Percentiles rank a stretch among this genome's conserved stretches.
Conservation (phyloP, 2,329 filamentous ascomycete genomes). For the Microdochium trichocladiopsis region DNA sequence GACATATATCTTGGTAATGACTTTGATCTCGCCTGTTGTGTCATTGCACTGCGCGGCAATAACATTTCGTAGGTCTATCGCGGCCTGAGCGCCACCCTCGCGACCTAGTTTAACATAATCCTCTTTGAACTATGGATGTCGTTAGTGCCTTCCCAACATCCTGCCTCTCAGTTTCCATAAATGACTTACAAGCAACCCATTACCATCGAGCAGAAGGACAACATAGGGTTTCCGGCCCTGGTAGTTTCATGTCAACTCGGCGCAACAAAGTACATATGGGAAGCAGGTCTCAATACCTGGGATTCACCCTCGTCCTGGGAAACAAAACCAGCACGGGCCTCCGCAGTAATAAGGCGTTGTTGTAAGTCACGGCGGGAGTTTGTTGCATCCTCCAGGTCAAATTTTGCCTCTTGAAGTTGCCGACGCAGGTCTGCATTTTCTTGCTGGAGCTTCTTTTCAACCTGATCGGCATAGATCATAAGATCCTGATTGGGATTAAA, state of each 20-base stretch:
- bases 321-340: conserved; percentile 25
- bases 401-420: conserved; percentile 33
- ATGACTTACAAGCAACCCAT: conserved; percentile 48
- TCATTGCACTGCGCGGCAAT: conserved; percentile 38
- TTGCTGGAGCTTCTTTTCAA: conserved; percentile 33
- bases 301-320: conserved; percentile 31
- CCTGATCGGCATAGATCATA: conserved; percentile 33
- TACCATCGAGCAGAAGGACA: conserved; percentile 54
- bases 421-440: conserved; percentile 35
- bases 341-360: conserved; percentile 32
- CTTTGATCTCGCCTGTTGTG: conserved; percentile 36
- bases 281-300: conserved; percentile 30
- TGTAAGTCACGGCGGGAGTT: conserved; percentile 43
- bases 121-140: conserved; percentile 46
- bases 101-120: conserved; percentile 45
- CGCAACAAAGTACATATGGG: conserved; percentile 1
- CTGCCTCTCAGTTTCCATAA: not conserved
- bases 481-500: conserved; percentile 30
- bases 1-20: conserved; percentile 49
- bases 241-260: conserved; percentile 9
- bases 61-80: conserved; percentile 38
- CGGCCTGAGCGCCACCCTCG: conserved; percentile 47
- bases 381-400: conserved; percentile 44
- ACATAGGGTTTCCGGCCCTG: conserved; percentile 53
- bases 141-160: not conserved